Conservation (phyloP, 2,329 filamentous ascomycete species). For the Cryphonectria naterciae region DNA sequence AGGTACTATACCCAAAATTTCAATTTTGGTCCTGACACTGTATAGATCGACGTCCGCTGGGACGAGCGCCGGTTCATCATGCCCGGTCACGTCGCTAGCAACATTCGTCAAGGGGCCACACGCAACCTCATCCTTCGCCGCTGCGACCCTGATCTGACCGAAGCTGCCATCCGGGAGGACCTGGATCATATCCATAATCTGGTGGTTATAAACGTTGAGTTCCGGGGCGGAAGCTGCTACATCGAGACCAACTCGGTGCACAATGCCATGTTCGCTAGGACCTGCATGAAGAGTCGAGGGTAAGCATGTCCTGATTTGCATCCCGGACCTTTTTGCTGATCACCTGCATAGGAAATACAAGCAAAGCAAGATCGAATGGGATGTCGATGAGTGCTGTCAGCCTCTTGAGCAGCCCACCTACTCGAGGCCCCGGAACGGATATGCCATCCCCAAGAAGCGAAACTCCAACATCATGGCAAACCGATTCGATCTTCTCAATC, state of each 20-base stretch:
- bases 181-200: slow-evolving; percentile 84
- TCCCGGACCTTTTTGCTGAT: slow-evolving; percentile 29
- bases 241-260: slow-evolving; percentile 79
- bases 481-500: slow-evolving; percentile 63
- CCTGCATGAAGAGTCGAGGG: slow-evolving; percentile 73
- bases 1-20: neutral
- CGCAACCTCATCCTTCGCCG: slow-evolving; percentile 74
- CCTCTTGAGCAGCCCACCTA: slow-evolving; percentile 47
- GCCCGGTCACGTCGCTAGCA: slow-evolving; percentile 63
- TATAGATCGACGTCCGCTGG: slow-evolving; percentile 71
- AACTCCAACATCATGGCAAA: slow-evolving; percentile 52
- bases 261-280: slow-evolving; percentile 74
- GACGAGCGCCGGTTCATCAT: slow-evolving; percentile 71
- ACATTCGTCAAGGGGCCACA: slow-evolving; percentile 68
- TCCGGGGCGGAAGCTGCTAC: slow-evolving; percentile 62
- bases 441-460: slow-evolving; percentile 39
- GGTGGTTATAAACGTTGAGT: slow-evolving; percentile 67
- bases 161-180: slow-evolving; percentile 68
- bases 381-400: slow-evolving; percentile 71
- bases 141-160: slow-evolving; percentile 62
- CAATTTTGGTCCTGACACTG: slow-evolving; percentile 9
- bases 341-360: slow-evolving; percentile 62
- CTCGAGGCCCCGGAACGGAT: slow-evolving; percentile 35
- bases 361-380: slow-evolving; percentile 71
- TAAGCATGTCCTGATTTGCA: slow-evolving; percentile 39